Percentiles rank a stretch among this genome's conserved stretches.
Conservation (phyloP, 2,329 filamentous ascomycete genomes). For the Fusarium brachygibbosum region DNA sequence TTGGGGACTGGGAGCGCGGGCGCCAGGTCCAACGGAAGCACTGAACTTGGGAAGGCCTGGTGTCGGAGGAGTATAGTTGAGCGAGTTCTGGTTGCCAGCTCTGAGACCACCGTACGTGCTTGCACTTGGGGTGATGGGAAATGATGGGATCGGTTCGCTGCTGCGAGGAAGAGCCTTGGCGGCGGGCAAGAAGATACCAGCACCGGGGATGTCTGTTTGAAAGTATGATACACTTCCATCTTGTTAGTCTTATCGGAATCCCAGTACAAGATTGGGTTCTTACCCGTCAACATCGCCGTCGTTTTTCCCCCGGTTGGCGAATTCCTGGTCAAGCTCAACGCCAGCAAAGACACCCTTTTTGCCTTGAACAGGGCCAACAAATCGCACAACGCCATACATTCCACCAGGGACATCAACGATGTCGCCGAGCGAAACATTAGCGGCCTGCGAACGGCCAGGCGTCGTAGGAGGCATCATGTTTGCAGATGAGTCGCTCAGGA, state of each 20-base stretch:
- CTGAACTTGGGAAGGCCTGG: slow-evolving; percentile 83
- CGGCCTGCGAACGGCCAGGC: slow-evolving; percentile 64
- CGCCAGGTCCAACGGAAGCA: slow-evolving; percentile 83
- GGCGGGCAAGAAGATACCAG: slow-evolving; percentile 93
- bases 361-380: slow-evolving; percentile 86
- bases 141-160: slow-evolving; percentile 70
- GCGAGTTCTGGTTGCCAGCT: slow-evolving; percentile 68
- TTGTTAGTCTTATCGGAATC: slow-evolving; percentile 2
- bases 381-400: slow-evolving; percentile 91
- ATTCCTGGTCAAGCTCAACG: slow-evolving; percentile 87
- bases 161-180: slow-evolving; percentile 82
- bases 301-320: slow-evolving; percentile 89
- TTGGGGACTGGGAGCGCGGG: slow-evolving; percentile 76
- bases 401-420: slow-evolving; percentile 91
- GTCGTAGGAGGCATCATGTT: slow-evolving; percentile 69
- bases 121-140: slow-evolving; percentile 78
- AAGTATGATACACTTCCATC: slow-evolving; percentile 79
- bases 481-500: slow-evolving; percentile 55
- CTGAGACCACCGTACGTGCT: slow-evolving; percentile 64
- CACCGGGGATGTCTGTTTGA: slow-evolving; percentile 78
- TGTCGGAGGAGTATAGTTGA: slow-evolving; percentile 73
- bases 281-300: slow-evolving; percentile 96
- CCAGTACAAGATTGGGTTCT: slow-evolving; percentile 48
- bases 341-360: slow-evolving; percentile 94
- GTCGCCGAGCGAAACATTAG: slow-evolving; percentile 80